These are phyloP conservation scores for Bipolaris oryzae DNA, from an alignment of 2,329 filamentous ascomycete species.

Conservation along the genomic window DNA sequence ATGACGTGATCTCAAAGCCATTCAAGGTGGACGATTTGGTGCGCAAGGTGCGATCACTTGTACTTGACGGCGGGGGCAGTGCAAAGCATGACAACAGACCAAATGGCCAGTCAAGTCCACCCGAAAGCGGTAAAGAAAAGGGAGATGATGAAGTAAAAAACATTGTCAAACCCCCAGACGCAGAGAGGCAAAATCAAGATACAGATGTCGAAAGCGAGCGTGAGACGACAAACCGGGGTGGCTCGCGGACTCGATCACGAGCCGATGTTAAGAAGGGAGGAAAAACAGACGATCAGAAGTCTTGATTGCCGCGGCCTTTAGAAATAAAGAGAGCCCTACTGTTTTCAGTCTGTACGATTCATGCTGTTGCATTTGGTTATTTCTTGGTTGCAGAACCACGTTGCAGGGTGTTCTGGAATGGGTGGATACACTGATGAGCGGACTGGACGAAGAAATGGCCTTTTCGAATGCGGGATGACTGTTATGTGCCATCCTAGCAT, in stretches of 20 bases:
- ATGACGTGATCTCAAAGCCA: slow-evolving; percentile 49
- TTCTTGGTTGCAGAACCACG: slow-evolving; percentile 1
- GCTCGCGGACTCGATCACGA: slow-evolving; percentile 13
- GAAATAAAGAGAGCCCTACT: not conserved
- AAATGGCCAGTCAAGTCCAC: not conserved
- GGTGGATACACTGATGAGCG: not conserved
- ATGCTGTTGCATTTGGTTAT: not conserved
- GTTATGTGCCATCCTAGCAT: not conserved
- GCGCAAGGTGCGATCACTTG: slow-evolving; percentile 33
- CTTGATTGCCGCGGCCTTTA: not conserved
- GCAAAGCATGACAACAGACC: slow-evolving; percentile 11
- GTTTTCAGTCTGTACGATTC: not conserved
- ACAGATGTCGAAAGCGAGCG: not conserved
- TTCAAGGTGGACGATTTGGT: slow-evolving; percentile 47
- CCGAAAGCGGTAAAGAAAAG: not conserved
- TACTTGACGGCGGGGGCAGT: slow-evolving; percentile 17
- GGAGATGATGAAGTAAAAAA: not conserved
- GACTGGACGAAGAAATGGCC: not conserved
- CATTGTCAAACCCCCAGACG: not conserved
- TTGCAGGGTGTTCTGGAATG: slow-evolving; percentile 9
- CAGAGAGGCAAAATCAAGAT: not conserved
- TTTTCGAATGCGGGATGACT: not conserved
- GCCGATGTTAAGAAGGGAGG: not conserved
- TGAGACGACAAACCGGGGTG: slow-evolving; percentile 12
- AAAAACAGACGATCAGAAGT: not conserved